Evolutionary conservation across 2,329 filamentous ascomycete species (phyloP), one percentile per base, ranked within the genome.

Genomic region (Lizonia empirigonia): DNA sequence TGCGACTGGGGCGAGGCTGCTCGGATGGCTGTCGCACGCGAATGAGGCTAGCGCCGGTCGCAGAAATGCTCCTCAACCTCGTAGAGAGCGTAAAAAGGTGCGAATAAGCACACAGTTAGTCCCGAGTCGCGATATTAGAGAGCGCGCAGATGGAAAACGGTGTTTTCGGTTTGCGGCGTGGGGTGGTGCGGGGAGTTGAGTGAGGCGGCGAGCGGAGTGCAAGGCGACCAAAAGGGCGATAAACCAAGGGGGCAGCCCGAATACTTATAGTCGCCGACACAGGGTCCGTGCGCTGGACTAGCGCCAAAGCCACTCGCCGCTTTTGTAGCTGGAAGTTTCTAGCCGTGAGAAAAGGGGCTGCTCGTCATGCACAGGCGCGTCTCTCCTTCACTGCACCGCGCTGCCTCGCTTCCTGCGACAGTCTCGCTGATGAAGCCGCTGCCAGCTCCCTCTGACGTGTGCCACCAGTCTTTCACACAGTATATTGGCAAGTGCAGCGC

Each of bases 41-140:
- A 58, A 68, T 53, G 36, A 32, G 62, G 63, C 65, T 70, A 70
- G 68, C 56, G 65, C 60, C 62, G 60, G 55, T 65, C 61, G 65
- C 65, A 57, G 56, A 63, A 60, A 50, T 52, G 48, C 53, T 50
- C 56, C 48, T 48, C 40, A 53, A 53, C 55, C 59, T 62, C 62
- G 45, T 57, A 67, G 64, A 67, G 67, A 71, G 62, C 52, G 66
- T 39, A 67, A 64, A 56, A 56, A 54, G 58, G 66, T 59, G 65
- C 64, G 50, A 46, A 53, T 62, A 44, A 49, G 59, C 60, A 65
- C 63, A 55, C 44, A 36, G 46, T 55, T 37, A 34, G 41, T 63
- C 60, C 51, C 50, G 56, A 53, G 51, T 59, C 57, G 56, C 62
- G 61, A 56, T 56, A 65, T 68, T 64, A 69, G 63, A 51, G 62